Evolutionary conservation across 495 filamentous ascomycete species (phyloP).

Genomic region (Trichodelitschia bisporula): DNA sequence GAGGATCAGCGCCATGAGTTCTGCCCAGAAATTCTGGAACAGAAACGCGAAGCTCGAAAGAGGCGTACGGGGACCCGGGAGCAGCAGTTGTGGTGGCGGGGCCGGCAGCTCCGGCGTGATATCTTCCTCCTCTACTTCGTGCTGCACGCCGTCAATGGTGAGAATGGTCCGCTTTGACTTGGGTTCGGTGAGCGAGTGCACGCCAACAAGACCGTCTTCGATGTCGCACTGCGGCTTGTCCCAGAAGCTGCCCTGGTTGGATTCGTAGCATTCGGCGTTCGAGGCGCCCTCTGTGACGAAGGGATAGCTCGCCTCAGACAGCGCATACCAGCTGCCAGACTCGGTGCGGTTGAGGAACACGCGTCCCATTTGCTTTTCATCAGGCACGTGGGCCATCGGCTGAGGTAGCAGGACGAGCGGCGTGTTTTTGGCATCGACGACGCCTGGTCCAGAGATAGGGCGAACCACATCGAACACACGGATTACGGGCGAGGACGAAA

Average conservation of each 20-base stretch:
- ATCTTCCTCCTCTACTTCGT: no score
- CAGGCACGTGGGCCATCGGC: conserved; percentile 41
- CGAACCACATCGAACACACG: conserved; percentile 79
- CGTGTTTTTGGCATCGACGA: conserved; percentile 28
- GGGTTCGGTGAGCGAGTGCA: conserved; percentile 6
- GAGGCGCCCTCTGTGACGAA: conserved; percentile 44
- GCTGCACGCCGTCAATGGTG: no score
- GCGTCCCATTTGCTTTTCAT: conserved; percentile 30
- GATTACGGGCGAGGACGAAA: conserved; percentile 52
- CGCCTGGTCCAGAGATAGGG: no score
- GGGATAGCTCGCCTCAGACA: conserved; percentile 73
- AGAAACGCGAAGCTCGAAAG: no score
- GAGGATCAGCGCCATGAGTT: no score
- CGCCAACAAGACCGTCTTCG: conserved; percentile 2
- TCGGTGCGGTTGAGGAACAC: conserved; percentile 77
- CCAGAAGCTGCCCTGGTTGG: conserved; percentile 4
- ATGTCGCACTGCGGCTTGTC: conserved; percentile 1
- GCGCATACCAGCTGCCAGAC: conserved; percentile 73
- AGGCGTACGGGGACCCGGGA: no score
- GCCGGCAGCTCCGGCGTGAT: no score
- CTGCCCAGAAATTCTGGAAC: no score
- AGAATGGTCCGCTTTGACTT: no score
- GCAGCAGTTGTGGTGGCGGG: no score
- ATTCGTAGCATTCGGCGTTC: conserved; percentile 36
- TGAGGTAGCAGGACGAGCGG: conserved; percentile 66